Evolutionary conservation across 495 filamentous ascomycete genomes (phyloP).

Genomic region (Amniculicola lignicola): DNA sequence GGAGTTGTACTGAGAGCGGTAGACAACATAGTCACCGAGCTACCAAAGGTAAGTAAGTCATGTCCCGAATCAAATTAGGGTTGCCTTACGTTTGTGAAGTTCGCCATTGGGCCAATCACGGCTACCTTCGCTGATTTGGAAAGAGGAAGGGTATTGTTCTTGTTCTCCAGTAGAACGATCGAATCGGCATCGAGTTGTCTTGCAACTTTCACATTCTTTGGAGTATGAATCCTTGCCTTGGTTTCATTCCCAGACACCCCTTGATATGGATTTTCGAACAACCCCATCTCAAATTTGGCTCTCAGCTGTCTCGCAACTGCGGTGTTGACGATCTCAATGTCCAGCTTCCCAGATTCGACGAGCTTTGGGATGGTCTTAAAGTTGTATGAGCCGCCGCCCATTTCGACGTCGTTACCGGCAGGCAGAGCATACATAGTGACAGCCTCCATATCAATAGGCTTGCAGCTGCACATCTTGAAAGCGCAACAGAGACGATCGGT

Average conservation of each 20-base stretch:
- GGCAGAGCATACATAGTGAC: conserved; percentile 58
- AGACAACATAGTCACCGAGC: conserved; percentile 63
- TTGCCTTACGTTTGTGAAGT: conserved; percentile 62
- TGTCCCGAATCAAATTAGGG: not conserved
- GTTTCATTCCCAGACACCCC: conserved; percentile 53
- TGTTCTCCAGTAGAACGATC: conserved; percentile 77
- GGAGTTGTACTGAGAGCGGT: conserved; percentile 52
- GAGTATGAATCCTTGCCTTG: conserved; percentile 57
- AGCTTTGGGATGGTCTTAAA: conserved; percentile 64
- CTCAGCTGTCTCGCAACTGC: conserved; percentile 61
- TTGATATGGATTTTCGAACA: conserved; percentile 65
- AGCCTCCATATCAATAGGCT: conserved; percentile 58
- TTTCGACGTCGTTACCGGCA: conserved; percentile 63
- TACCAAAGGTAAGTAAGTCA: conserved; percentile 42
- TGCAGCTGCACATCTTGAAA: conserved; percentile 58
- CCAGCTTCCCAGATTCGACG: conserved; percentile 55
- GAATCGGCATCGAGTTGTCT: conserved; percentile 66
- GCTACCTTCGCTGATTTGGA: conserved; percentile 59
- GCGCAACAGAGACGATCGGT: conserved; percentile 62
- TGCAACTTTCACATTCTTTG: conserved; percentile 64
- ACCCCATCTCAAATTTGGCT: conserved; percentile 62
- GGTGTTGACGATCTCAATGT: conserved; percentile 55
- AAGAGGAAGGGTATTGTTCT: conserved; percentile 61
- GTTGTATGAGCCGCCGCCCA: conserved; percentile 70
- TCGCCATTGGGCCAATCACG: conserved; percentile 72